Base-by-base conservation (phyloP, 2,329 filamentous ascomycete genomes). In the Ceratocystis eucalypticola region DNA sequence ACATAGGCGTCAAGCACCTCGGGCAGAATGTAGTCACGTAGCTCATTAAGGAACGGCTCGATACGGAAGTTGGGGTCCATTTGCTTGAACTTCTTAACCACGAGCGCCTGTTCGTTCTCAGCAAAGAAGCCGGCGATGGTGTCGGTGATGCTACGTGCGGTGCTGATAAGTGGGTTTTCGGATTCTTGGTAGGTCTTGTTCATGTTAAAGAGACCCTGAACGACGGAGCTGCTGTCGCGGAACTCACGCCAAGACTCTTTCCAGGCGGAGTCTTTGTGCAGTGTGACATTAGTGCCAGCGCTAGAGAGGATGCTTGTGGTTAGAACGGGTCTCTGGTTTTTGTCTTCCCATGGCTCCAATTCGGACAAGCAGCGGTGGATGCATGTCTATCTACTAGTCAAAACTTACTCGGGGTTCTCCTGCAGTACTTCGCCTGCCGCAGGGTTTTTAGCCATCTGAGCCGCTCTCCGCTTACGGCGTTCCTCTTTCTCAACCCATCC, bases 241-340 rank as follows among this genome's bases (percentile, higher is more conserved):
- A 97, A 99, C 64, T 94, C 89, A 72, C 88, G 85, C 94, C 94
- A 99, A n/a, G 91, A 91, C 76, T 97, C 93, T 78, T 96, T 96
- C 91, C 93, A 97, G 25, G 89, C 89, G 15, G 94, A 87, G 71
- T 99, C 94, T 77, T 99, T 99, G 81, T 99, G 94, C 0, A 99
- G 75, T 0, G 93, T 97, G 62, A 99, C 80, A 73, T 96, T 95
- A 67, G 92, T 96, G 68, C 94, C 94, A 68, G 94, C 94, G 67
- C 94, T 96, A 70, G 33, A 68, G 50, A 70, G 63, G 46, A 64
- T 70, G 74, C 77, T 75, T 55, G 72, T 70, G 73, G 71, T 65
- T 55, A 62, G 41, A n/a, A 59, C 15, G 55, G 8, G 1, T 59
- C 4, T 53, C 15, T 7, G n/a, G 48, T 53, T 53, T n/a, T 53